Evolutionary conservation across 495 filamentous ascomycete genomes (phyloP), one percentile per base, ranked within the genome.

Genomic region (Venustampulla echinocandica): DNA sequence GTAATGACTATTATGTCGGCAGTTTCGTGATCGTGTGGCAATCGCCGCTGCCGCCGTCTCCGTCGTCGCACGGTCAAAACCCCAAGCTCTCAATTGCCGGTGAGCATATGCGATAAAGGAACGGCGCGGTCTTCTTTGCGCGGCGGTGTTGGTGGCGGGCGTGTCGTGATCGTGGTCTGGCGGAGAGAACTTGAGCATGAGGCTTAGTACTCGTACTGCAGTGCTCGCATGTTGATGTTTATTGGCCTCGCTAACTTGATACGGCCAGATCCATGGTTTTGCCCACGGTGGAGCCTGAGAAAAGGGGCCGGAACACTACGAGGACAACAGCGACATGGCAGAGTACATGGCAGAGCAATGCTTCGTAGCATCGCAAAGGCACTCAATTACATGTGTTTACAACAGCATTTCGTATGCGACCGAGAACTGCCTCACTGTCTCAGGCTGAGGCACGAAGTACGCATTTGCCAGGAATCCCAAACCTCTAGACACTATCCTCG

Each of bases 191-290:
- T n/a, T n/a, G n/a, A n/a, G n/a, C n/a, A n/a, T n/a, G n/a, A 28
- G 28, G 18, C 40, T 38, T 38, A 21, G 34, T 28, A 3, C 52
- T 48, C 40, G 22, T 47, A 42, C 11, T 42, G 47, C 34, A 27
- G 20, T 30, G 49, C 19, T 17, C 20, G 3, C 40, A 14, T 7
- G 24, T 4, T 24, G 19, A 18, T 10, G 11, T 14, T 34, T 21
- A 50, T 55, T 48, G 37, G 46, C 24, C 17, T 42, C 46, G 42
- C 48, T 51, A 40, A 32, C 20, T 11, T 1, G 38, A 41, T 45
- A n/a, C n/a, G n/a, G 39, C 21, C 41, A 21, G 25, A 39, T 35
- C 18, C 33, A n/a, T 6, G 5, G 33, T 35, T 30, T 13, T 30
- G 27, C 27, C 7, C 27, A 13, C 11, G n/a, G 11, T 35, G 33